Evolutionary conservation across 2,329 filamentous ascomycete species (phyloP).

Genomic region (Ophiostoma populinum): DNA sequence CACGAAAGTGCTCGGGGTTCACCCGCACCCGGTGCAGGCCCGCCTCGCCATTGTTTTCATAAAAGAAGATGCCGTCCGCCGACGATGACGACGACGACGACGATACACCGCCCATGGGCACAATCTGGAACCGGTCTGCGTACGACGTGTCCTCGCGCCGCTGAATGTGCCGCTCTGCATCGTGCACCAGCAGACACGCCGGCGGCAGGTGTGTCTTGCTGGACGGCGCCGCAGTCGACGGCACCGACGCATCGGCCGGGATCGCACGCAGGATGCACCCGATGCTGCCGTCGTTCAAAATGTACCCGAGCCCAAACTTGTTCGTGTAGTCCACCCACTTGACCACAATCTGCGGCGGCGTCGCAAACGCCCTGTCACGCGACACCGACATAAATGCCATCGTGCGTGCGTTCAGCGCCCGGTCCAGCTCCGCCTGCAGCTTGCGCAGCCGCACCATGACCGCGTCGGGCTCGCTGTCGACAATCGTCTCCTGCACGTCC

Average conservation of each 20-base stretch:
- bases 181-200: slow-evolving; percentile 52
- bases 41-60: slow-evolving; percentile 49
- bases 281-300: slow-evolving; percentile 65
- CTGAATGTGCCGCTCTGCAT: slow-evolving; percentile 53
- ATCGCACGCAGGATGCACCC: slow-evolving; percentile 50
- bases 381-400: slow-evolving; percentile 39
- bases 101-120: slow-evolving; percentile 35
- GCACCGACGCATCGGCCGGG: slow-evolving; percentile 15
- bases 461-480: slow-evolving; percentile 37
- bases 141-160: slow-evolving; percentile 40
- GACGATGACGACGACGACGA: too few relatives aligned
- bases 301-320: slow-evolving; percentile 72
- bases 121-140: slow-evolving; percentile 38
- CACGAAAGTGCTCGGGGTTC: slow-evolving; percentile 42
- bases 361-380: slow-evolving; percentile 38
- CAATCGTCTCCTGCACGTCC: slow-evolving; percentile 32
- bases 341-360: slow-evolving; percentile 46
- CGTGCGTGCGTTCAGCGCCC: slow-evolving; percentile 43
- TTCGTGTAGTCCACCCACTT: slow-evolving; percentile 86
- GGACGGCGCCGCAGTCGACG: background rate
- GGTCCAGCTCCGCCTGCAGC: slow-evolving; percentile 43
- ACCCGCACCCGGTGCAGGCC: slow-evolving; percentile 49
- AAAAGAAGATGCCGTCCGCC: slow-evolving; percentile 44
- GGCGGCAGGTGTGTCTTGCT: slow-evolving; percentile 37
- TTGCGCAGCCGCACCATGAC: slow-evolving; percentile 37